These are phyloP conservation scores for Limnomonas spitsbergensis DNA, from an alignment of 139 green algal genomes.

Conservation along the genomic window DNA sequence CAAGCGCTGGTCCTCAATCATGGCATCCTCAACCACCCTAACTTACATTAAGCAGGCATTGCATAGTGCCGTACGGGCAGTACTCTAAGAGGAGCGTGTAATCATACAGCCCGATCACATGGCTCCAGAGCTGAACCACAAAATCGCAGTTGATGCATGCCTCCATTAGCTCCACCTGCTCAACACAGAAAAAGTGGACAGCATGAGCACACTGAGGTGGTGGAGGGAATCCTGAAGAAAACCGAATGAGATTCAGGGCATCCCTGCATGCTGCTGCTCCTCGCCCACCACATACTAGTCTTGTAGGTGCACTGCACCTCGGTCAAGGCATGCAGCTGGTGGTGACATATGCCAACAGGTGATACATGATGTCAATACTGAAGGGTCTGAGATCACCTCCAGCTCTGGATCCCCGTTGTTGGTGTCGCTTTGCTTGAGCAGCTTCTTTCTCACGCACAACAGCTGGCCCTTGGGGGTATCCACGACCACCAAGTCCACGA, in stretches of 20 bases:
- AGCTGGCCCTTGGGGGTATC: slow-evolving; percentile 8
- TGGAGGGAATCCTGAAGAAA: too few species aligned
- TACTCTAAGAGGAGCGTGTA: slow-evolving; percentile 48
- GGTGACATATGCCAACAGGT: too few species aligned
- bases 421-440: slow-evolving; percentile 27
- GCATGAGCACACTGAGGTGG: too few species aligned
- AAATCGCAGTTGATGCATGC: slow-evolving; percentile 4
- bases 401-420: slow-evolving; percentile 21
- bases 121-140: slow-evolving; percentile 29
- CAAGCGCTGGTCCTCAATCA: too few species aligned
- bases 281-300: too few species aligned
- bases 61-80: slow-evolving; percentile 40
- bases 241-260: too few species aligned
- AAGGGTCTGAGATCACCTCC: slow-evolving; percentile 14
- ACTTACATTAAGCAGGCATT: slow-evolving; percentile 33
- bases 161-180: slow-evolving; percentile 25
- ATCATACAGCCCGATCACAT: slow-evolving; percentile 39
- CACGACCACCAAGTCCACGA: slow-evolving; percentile 40
- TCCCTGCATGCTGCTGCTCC: too few species aligned
- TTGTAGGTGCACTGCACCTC: too few species aligned
- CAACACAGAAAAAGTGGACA: too few species aligned
- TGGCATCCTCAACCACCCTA: too few species aligned
- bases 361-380: too few species aligned
- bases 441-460: slow-evolving; percentile 47
- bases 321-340: too few species aligned